Evolutionary conservation across 176 grass and related monocot species (phyloP).

Genomic region (Poa annua): DNA sequence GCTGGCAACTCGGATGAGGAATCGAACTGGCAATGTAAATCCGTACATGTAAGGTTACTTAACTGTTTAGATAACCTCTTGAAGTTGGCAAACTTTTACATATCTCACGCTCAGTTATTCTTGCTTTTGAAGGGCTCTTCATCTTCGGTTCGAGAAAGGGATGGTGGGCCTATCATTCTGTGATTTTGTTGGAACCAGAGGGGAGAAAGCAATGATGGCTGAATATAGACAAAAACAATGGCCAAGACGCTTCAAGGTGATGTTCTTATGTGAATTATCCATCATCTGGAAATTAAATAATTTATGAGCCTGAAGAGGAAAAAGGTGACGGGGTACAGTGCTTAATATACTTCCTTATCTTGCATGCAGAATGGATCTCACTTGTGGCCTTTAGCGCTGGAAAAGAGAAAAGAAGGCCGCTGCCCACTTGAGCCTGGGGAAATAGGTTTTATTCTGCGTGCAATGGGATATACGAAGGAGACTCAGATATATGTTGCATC

Average conservation of each 20-base stretch:
- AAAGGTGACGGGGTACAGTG: not conserved
- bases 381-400: constrained; percentile 76
- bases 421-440: constrained; percentile 96
- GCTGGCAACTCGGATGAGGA: constrained; percentile 87
- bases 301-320: not conserved
- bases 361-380: constrained; percentile 90
- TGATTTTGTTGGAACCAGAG: constrained; percentile 96
- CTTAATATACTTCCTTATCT: constrained; percentile 30
- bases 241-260: constrained; percentile 95
- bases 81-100: constrained; percentile 19
- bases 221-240: constrained; percentile 92
- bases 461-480: constrained; percentile 92
- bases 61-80: constrained; percentile 1
- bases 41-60: constrained; percentile 78
- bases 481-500: constrained; percentile 99
- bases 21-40: constrained; percentile 74
- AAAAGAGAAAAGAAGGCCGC: constrained; percentile 97
- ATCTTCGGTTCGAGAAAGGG: constrained; percentile 98
- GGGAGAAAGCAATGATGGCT: constrained; percentile 96
- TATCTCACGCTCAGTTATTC: constrained; percentile 18
- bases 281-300: constrained; percentile 9
- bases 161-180: constrained; percentile 98
- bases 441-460: constrained; percentile 85
- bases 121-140: constrained; percentile 81
- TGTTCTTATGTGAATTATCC: constrained; percentile 39